Evolutionary conservation across 257 asterid species (phyloP).

Genomic region (Plantago ovata): DNA sequence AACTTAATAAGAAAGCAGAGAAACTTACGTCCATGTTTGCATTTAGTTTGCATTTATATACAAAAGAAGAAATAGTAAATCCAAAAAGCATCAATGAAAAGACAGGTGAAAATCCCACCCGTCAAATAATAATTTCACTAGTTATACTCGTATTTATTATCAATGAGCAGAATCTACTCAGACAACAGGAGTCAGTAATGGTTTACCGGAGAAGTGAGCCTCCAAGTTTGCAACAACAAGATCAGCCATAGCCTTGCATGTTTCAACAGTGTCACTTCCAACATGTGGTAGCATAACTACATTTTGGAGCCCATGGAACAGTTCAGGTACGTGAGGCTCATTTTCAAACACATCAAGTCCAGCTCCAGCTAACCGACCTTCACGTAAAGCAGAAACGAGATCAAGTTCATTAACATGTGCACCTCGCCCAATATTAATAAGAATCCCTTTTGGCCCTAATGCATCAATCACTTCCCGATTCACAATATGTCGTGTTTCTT

Average conservation of each 20-base stretch:
- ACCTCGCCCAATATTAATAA: slow-evolving; percentile 82
- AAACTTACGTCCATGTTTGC: no score
- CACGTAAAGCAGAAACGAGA: slow-evolving; percentile 70
- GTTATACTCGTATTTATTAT: background rate
- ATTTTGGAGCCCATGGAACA: slow-evolving; percentile 53
- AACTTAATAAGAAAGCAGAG: no score
- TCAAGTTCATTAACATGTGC: slow-evolving; percentile 77
- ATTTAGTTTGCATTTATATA: no score
- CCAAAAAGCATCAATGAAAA: no score
- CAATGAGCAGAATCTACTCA: slow-evolving; percentile 15
- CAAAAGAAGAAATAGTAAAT: no score
- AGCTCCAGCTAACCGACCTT: slow-evolving; percentile 88
- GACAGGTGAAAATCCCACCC: background rate
- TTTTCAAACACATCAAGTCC: slow-evolving; percentile 81
- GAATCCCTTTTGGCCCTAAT: slow-evolving; percentile 69
- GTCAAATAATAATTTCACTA: background rate
- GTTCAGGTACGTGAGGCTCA: slow-evolving; percentile 72
- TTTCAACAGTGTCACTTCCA: slow-evolving; percentile 68
- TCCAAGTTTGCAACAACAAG: slow-evolving; percentile 71
- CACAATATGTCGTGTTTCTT: slow-evolving; percentile 60
- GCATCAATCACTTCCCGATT: slow-evolving; percentile 69
- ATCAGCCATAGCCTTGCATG: slow-evolving; percentile 70
- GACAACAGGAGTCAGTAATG: slow-evolving; percentile 60
- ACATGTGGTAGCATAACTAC: slow-evolving; percentile 75
- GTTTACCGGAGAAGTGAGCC: slow-evolving; percentile 60